Conservation (phyloP, 176 grass and related monocot species). For the Zea mays region DNA sequence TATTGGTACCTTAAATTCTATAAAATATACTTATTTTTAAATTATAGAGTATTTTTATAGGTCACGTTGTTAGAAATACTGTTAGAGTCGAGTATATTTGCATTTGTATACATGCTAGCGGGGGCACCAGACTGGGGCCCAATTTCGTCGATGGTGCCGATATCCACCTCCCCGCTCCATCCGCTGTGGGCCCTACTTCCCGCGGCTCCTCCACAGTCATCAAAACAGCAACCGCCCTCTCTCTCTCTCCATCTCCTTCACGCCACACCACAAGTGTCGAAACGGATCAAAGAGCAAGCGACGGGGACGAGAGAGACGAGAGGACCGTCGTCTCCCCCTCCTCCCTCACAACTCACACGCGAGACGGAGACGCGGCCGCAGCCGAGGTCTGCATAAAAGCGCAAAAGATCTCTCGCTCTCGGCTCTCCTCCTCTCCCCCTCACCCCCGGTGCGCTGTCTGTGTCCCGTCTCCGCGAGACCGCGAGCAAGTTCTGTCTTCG, state of each 20-base stretch:
- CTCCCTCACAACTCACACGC: background rate
- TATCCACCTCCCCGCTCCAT: background rate
- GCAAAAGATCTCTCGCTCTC: constrained; percentile 27
- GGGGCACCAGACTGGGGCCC: too few species aligned
- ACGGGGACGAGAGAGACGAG: constrained; percentile 5
- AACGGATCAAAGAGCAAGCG: background rate
- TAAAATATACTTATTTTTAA: too few species aligned
- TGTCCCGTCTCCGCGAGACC: too few species aligned
- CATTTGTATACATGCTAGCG: background rate
- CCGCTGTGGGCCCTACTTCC: constrained; percentile 27
- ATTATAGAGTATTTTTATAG: too few species aligned
- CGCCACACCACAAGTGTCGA: constrained; percentile 37
- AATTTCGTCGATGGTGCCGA: background rate
- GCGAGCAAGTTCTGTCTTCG: background rate
- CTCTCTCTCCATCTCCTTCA: background rate
- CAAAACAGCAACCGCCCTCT: constrained; percentile 14
- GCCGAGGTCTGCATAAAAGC: constrained; percentile 16
- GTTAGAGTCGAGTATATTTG: too few species aligned
- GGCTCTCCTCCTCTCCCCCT: background rate
- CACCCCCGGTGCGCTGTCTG: background rate
- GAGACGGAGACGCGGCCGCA: constrained; percentile 1
- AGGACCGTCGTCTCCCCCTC: background rate
- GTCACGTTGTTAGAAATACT: too few species aligned
- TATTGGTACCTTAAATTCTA: too few species aligned
- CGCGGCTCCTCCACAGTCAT: constrained; percentile 43